Conservation (phyloP, 2,329 filamentous ascomycete species). For the Penicillium sp. region DNA sequence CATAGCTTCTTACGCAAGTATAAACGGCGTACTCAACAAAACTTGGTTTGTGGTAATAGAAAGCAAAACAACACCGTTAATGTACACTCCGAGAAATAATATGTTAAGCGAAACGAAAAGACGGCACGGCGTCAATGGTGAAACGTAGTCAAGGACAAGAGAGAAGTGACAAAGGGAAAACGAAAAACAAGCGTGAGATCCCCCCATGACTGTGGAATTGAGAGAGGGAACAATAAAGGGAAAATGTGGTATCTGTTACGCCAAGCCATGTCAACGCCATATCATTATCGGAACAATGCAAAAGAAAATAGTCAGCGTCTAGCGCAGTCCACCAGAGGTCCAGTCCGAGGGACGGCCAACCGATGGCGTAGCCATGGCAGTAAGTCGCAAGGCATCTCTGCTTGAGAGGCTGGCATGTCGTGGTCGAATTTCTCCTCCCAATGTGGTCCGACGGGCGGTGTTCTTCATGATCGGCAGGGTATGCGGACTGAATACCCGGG, state of each 20-base stretch:
- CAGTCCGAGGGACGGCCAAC: constrained; percentile 33
- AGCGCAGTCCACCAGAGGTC: constrained; percentile 25
- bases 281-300: constrained; percentile 14
- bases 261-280: constrained; percentile 24
- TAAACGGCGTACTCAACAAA: background rate
- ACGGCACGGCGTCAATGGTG: background rate
- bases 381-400: constrained; percentile 41
- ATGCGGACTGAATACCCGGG: constrained; percentile 62
- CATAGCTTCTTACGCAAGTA: background rate
- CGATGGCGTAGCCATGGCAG: constrained; percentile 37
- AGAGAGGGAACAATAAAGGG: constrained; percentile 11
- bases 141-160: constrained; percentile 13
- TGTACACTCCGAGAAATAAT: constrained; percentile 30
- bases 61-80: constrained; percentile 21
- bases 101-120: constrained; percentile 21
- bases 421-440: constrained; percentile 42
- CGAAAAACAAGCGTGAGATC: constrained; percentile 9
- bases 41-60: background rate
- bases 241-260: constrained; percentile 33
- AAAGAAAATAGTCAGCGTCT: background rate
- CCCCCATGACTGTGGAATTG: constrained; percentile 6
- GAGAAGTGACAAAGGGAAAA: constrained; percentile 5
- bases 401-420: constrained; percentile 40
- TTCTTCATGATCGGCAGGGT: constrained; percentile 59
- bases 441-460: constrained; percentile 43